Evolutionary conservation across 768 basidiomycete species (phyloP).

Genomic region (Dentipellis fragilis): DNA sequence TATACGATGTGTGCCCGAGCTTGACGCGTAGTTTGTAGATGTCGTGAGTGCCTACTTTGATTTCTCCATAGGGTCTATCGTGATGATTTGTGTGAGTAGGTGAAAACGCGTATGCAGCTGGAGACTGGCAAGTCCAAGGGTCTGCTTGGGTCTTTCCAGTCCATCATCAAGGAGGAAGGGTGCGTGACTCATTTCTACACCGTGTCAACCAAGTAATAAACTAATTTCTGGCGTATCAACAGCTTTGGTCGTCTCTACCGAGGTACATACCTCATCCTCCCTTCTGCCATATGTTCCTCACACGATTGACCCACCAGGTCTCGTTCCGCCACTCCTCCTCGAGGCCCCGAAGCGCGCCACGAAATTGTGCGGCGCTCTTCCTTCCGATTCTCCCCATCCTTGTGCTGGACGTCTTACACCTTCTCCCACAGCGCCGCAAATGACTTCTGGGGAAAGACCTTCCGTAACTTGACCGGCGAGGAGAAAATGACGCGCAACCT

Average conservation of each 20-base stretch:
- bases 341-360: conserved; percentile 98
- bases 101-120: conserved; percentile 99
- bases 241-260: conserved; percentile 82
- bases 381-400: too few species aligned
- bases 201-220: conserved; percentile 9
- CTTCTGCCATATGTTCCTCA: not conserved
- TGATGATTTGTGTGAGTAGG: conserved; percentile 32
- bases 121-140: conserved; percentile 76
- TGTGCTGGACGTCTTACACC: not conserved
- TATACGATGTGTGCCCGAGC: not conserved
- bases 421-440: conserved; percentile 50
- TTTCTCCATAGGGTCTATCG: not conserved
- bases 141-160: conserved; percentile 71
- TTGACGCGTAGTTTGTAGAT: conserved; percentile 37
- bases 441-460: conserved; percentile 94
- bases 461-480: conserved; percentile 49
- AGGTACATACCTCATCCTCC: conserved; percentile 33
- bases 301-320: conserved; percentile 33
- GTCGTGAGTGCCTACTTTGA: conserved; percentile 48
- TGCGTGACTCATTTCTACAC: conserved; percentile 26
- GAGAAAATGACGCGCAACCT: conserved; percentile 80
- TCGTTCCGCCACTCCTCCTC: conserved; percentile 89
- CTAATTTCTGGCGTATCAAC: conserved; percentile 3
- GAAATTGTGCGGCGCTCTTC: conserved; percentile 57
- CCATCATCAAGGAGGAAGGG: conserved; percentile 90